A percentile compares a stretch with the other conserved stretches of the same genome.
phyloP scores from a whole-genome alignment of 108 stramenopile genomes.

The Epithemia pelagica region DNA sequence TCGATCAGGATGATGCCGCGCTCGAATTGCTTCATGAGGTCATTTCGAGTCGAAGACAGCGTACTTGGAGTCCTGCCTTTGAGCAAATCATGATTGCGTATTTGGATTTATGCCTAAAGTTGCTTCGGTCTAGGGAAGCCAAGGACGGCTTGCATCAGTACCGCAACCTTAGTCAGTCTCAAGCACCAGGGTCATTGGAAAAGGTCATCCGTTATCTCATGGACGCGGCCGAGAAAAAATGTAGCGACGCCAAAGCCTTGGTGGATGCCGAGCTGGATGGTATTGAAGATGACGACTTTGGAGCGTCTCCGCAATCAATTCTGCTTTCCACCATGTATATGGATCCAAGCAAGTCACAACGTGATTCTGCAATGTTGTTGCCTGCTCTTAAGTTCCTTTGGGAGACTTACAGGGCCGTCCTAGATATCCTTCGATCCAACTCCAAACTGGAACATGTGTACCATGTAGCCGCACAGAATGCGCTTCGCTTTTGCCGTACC shows the following conservation, averaged over 20 bases:
- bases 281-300: constrained; percentile 82
- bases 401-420: constrained; percentile 94
- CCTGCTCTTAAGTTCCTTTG: constrained; percentile 97
- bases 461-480: constrained; percentile 75
- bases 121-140: constrained; percentile 79
- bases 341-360: constrained; percentile 84
- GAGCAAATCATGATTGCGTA: constrained; percentile 92
- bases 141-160: constrained; percentile 99
- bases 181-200: constrained; percentile 92
- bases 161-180: constrained; percentile 86
- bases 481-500: constrained; percentile 86
- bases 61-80: constrained; percentile 91
- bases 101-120: constrained; percentile 88
- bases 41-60: constrained; percentile 71
- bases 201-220: constrained; percentile 88
- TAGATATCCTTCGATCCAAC: constrained; percentile 91
- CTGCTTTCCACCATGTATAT: constrained; percentile 91
- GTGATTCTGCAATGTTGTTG: constrained; percentile 80
- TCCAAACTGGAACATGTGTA: constrained; percentile 93
- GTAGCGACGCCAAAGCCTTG: constrained; percentile 65
- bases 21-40: constrained; percentile 72
- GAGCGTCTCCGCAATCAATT: constrained; percentile 83
- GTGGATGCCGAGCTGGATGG: constrained; percentile 35
- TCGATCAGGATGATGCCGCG: constrained; percentile 59
- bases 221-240: constrained; percentile 69